These are phyloP conservation scores for Bipolaris sorokiniana DNA, from an alignment of 2,329 filamentous ascomycete genomes.

Conservation along the genomic window DNA sequence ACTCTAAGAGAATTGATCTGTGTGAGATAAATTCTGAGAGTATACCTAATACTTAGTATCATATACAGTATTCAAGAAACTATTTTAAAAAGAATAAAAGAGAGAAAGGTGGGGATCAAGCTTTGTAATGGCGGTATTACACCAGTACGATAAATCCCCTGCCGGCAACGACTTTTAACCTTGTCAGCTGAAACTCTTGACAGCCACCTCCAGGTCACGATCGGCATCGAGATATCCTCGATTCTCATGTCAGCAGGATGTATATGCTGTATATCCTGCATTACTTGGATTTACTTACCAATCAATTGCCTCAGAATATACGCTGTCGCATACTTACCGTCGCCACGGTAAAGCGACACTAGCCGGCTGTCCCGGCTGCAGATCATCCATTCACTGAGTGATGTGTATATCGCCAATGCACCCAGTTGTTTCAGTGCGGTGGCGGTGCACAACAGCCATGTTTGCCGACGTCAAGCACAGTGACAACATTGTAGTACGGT, in stretches of 20 bases:
- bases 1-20: no score
- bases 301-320: background rate
- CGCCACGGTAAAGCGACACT: background rate
- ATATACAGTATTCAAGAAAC: no score
- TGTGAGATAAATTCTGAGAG: no score
- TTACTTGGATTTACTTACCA: background rate
- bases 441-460: background rate
- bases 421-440: background rate
- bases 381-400: constrained; percentile 1
- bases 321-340: constrained; percentile 1
- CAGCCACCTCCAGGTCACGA: background rate
- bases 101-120: no score
- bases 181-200: no score
- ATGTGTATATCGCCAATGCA: constrained; percentile 2
- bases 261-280: background rate
- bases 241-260: background rate
- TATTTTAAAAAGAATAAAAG: no score
- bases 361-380: background rate
- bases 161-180: no score
- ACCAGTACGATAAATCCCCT: no score
- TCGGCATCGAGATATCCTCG: background rate
- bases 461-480: background rate
- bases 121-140: no score
- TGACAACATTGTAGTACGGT: background rate
- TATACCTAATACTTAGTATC: no score